Conservation (phyloP, 2,329 filamentous ascomycete genomes). For the Geosmithia flava region DNA sequence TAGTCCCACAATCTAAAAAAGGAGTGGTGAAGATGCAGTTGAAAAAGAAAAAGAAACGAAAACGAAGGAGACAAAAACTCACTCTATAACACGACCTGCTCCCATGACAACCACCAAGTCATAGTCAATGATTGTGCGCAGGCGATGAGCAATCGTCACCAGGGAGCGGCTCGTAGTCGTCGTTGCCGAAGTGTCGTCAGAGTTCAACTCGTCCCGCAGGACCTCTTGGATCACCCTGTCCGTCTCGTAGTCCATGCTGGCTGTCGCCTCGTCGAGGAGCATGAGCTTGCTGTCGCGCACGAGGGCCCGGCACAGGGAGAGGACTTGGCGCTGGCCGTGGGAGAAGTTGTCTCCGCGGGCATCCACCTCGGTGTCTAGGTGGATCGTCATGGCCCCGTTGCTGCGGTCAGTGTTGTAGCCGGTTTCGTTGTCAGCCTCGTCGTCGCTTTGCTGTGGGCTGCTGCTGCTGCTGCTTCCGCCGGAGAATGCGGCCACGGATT, state of each 20-base stretch:
- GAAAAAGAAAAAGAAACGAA: too few relatives aligned
- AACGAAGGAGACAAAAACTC: constrained; percentile 9
- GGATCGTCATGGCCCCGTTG: constrained; percentile 9
- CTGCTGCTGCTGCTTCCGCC: not conserved
- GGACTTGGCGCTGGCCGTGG: constrained; percentile 43
- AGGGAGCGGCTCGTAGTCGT: constrained; percentile 21
- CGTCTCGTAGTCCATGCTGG: constrained; percentile 46
- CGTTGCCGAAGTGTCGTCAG: not conserved
- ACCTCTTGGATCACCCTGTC: constrained; percentile 43
- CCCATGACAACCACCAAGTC: constrained; percentile 46
- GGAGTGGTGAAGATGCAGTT: too few relatives aligned
- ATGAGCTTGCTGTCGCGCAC: constrained; percentile 42
- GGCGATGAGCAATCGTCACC: constrained; percentile 44
- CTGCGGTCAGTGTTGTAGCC: not conserved
- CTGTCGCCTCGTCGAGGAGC: constrained; percentile 46
- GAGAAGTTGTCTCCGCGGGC: constrained; percentile 43
- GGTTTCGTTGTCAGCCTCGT: not conserved
- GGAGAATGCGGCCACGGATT: constrained; percentile 8
- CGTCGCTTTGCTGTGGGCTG: not conserved
- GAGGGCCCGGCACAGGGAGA: constrained; percentile 43
- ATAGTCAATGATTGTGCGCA: constrained; percentile 47
- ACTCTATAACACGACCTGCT: constrained; percentile 39
- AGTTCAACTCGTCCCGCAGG: constrained; percentile 28
- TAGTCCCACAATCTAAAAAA: not conserved
- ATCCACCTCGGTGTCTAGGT: constrained; percentile 33